A percentile compares a stretch with the other conserved stretches of the same genome.
These are phyloP conservation scores for Rugonectria rugulosa DNA, from an alignment of 2,329 filamentous ascomycete genomes.

Conservation along the genomic window DNA sequence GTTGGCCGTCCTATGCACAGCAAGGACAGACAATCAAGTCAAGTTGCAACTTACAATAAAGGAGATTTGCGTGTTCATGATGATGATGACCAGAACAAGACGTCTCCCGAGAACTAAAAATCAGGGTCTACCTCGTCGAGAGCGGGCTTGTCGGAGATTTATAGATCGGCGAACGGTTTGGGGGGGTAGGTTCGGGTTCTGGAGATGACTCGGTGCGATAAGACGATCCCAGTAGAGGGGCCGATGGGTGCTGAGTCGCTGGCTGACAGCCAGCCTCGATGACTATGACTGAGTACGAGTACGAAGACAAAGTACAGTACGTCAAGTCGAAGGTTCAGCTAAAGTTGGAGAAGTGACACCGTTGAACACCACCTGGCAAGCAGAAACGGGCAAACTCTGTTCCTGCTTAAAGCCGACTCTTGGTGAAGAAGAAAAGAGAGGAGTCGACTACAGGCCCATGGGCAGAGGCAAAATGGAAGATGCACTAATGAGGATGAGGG, in stretches of 20 bases:
- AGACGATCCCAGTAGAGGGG: slow-evolving; percentile 14
- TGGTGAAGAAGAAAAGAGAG: neutral
- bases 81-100: slow-evolving; percentile 32
- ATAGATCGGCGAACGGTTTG: slow-evolving; percentile 11
- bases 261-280: slow-evolving; percentile 31
- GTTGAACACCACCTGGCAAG: slow-evolving; percentile 18
- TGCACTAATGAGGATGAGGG: slow-evolving; percentile 10
- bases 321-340: slow-evolving; percentile 32
- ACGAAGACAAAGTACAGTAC: no score
- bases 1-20: neutral
- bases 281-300: slow-evolving; percentile 10
- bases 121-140: neutral
- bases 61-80: slow-evolving; percentile 65
- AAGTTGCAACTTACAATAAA: slow-evolving; percentile 58
- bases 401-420: slow-evolving; percentile 1
- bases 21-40: neutral
- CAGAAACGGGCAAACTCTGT: slow-evolving; percentile 30
- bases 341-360: slow-evolving; percentile 26
- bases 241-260: slow-evolving; percentile 26
- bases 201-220: slow-evolving; percentile 24
- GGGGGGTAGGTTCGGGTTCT: slow-evolving; percentile 9
- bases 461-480: slow-evolving; percentile 5
- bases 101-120: slow-evolving; percentile 9
- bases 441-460: slow-evolving; percentile 1
- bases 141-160: slow-evolving; percentile 9